Evolutionary conservation across 1,284 basidiomycete species (phyloP), one percentile per base, ranked within the genome.

Genomic region (Apiotrichum veenhuisii): DNA sequence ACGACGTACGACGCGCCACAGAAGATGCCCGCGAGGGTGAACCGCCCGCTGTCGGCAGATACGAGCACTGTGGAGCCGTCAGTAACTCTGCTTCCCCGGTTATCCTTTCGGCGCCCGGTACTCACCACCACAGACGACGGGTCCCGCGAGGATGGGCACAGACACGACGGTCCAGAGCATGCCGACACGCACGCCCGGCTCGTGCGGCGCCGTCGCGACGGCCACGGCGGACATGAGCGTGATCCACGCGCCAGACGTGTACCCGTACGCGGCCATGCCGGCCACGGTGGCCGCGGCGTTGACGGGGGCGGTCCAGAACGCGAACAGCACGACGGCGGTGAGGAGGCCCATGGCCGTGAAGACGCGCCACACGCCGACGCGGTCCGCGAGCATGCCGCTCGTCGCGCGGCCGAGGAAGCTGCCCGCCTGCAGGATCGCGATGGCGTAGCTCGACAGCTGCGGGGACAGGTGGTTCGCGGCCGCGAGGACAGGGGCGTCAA

Each of bases 131-230:
- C 66, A 64, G 30, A 72, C 64, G 25, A 71, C 68, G 5, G 75
- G 75, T 5, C 75, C 74, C 2, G 63, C 64, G 22, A 75, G 64
- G 17, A 68, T 56, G 0, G 71, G 66, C 11, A 72, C 42, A 2
- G 61, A 51, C 5, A 67, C 64, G 8, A 69, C 53, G 5, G 64
- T 64, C 70, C 72, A 75, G 40, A 73, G 55, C 67, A 77, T 70
- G 5, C 75, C 74, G 43, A 77, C 58, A 11, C 74, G 50, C 61
- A 71, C 67, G 1, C 75, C 75, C 23, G 71, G 66, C 54, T 75
- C 71, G 27, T 66, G 61, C 0, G 66, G 63, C 3, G 71, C 72
- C 3, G 61, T 69, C 0, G 68, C 55, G 0, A 67, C 75, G 12
- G 65, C 66, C 22, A 64, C 64, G 5, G 75, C 73, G 2, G 71